Evolutionary conservation across 352 stramenopile species (phyloP).

Genomic region (Phytophthora pistaciae): DNA sequence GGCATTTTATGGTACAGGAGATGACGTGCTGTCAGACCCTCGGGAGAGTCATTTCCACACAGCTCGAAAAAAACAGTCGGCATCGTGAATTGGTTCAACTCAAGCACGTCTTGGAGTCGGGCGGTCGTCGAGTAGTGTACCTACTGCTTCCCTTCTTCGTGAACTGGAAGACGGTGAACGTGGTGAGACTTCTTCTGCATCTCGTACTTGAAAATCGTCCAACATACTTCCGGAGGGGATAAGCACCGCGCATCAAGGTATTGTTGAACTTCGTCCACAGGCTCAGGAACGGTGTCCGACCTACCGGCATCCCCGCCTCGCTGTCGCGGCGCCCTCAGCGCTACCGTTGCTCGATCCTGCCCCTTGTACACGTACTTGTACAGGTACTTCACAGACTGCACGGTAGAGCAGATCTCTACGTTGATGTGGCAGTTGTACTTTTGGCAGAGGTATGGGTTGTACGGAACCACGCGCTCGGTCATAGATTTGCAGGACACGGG

Average conservation of each 20-base stretch:
- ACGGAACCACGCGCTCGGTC: no score
- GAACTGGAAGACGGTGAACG: not conserved
- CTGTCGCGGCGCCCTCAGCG: not conserved
- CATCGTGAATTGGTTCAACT: no score
- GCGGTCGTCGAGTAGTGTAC: not conserved
- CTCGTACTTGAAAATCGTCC: conserved; percentile 12
- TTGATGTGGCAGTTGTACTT: conserved; percentile 71
- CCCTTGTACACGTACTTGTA: conserved; percentile 75
- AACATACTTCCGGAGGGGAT: conserved; percentile 5
- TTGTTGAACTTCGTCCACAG: not conserved
- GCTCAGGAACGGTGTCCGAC: not conserved
- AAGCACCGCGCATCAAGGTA: conserved; percentile 12
- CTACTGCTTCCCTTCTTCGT: not conserved
- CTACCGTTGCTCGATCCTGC: conserved; percentile 30
- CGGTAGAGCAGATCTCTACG: conserved; percentile 51
- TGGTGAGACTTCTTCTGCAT: conserved; percentile 13
- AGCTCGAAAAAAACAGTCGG: no score
- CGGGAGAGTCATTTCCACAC: no score
- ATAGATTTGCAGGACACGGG: no score
- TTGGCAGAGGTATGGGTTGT: conserved; percentile 61
- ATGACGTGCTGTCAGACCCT: no score
- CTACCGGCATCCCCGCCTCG: not conserved
- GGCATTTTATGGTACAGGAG: no score
- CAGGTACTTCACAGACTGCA: conserved; percentile 61
- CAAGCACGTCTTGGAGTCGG: not conserved